These are phyloP conservation scores for Citrullus amarus DNA, from an alignment of 306 rosid species.

Conservation along the genomic window DNA sequence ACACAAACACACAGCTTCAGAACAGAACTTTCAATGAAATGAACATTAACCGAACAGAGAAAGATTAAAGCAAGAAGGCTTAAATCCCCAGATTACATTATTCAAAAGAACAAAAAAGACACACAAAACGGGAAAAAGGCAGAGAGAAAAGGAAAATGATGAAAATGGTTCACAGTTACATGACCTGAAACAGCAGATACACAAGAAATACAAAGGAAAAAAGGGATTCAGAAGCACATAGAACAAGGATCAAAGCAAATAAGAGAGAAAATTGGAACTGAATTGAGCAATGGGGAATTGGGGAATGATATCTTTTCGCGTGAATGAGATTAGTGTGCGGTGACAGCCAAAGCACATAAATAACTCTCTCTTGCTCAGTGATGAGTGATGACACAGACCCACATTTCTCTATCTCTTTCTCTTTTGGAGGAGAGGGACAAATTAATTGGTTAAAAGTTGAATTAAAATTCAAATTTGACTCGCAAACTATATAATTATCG, in stretches of 20 bases:
- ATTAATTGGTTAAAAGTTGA: not conserved
- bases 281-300: constrained; percentile 13
- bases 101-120: constrained; percentile 19
- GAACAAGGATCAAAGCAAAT: constrained; percentile 8
- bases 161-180: constrained; percentile 43
- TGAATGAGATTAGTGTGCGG: constrained; percentile 30
- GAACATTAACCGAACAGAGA: constrained; percentile 25
- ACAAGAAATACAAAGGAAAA: not conserved
- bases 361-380: not conserved
- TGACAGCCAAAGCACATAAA: constrained; percentile 24
- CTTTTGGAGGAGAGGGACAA: not conserved
- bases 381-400: constrained; percentile 4
- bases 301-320: constrained; percentile 11
- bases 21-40: constrained; percentile 26
- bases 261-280: constrained; percentile 14
- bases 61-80: constrained; percentile 12
- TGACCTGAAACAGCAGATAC: constrained; percentile 15
- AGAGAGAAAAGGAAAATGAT: constrained; percentile 8
- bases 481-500: not conserved
- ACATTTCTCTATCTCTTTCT: not conserved
- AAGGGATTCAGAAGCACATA: constrained; percentile 18
- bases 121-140: constrained; percentile 9
- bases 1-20: constrained; percentile 23
- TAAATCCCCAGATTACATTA: constrained; percentile 48
- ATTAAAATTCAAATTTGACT: not conserved